Base-by-base conservation (phyloP, 495 filamentous ascomycete species). In the Penicillium manginii region DNA sequence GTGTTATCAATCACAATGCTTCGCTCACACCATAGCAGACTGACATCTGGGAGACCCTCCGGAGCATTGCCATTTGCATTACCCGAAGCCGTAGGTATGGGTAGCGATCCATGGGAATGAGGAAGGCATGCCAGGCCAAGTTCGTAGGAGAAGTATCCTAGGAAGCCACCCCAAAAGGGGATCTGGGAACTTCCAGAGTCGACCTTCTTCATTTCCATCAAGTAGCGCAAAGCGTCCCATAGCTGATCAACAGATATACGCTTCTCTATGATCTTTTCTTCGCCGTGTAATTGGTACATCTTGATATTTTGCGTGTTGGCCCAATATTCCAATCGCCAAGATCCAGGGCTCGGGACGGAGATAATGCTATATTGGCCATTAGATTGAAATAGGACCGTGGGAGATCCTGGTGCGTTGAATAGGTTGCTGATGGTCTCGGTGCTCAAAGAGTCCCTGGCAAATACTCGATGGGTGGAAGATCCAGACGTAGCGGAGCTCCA, bases 111-210 rank as follows among this genome's bases (percentile, higher is more conserved):
- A 63, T 71, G 37, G 61, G 65, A 67, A 52, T 74, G 75, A 53
- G 74, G 62, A 50, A 81, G 72, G 47, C 76, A 73, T 9, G 76
- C 70, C 1, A 97, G 77, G 0, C 92, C 91, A 49, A 92, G 81
- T 67, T 98, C 93, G 60, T 97, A 97, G 1, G 90, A 91, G 46
- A 92, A 88, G 65, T 89, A 96, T 0, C 94, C 94, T 71, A 97
- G 83, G 49, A 97, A 86, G 0, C 93, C 93, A 43, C 93, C 93
- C 77, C 91, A 87, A 65, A 98, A 98, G 2, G 79, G 93, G 40
- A 75, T 72, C 33, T 71, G 67, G 0, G 61, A 59, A 40, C 73
- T 66, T 2, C 76, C 82, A 21, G 76, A 68, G 4, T 58, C 71
- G 19, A 82, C 76, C 52, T 70, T 78, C 43, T 75, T 78, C 54